Base-by-base conservation (phyloP, 2,329 filamentous ascomycete species). In the Cytospora schulzeri region DNA sequence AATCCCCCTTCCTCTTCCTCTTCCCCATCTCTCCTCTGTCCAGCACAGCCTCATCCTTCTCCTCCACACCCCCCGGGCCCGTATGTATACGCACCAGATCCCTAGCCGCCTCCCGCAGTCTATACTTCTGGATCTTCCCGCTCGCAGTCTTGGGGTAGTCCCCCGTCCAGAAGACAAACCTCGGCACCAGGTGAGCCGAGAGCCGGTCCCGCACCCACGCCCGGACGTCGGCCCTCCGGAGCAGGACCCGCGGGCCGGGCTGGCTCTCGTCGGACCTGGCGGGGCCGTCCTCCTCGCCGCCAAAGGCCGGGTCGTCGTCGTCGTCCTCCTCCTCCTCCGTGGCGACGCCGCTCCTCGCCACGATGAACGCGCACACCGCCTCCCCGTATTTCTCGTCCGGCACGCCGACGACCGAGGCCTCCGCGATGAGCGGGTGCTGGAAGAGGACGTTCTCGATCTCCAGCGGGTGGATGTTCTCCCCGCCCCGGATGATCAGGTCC, bases 71-170 rank as follows among this genome's bases (percentile, higher is more conserved):
- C 2, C 54, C 59, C 19, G 55, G 50, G 6, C 57, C 64, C 15
- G 61, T 56, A 11, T 58, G 50, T 2, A 58, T 51, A 12, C 50
- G 59, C 1, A 80, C 57, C 9, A 78, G 57, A 68, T 77, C 74
- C 69, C 73, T 76, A 1, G 81, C 93, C 71, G 83, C 79, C 19
- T 93, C 90, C 72, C 86, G 85, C 71, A 98, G 76, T 79, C 90
- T 94, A 75, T 91, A 97, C 79, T 98, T 97, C 79, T 97, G 92
- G 63, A 98, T 93, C 85, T 99, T 99, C 28, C 94, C 94, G 75
- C 92, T 97, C 7, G 93, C 91, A 41, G 95, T 99, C 84, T 97
- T 97, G 24, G 94, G 94, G 74, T 91, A 96, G n/a, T 88, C 85
- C 0, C 88, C 83, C 0, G 91, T 82, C 85, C 91, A 97, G 74